Evolutionary conservation across 177 flowering plant species (phyloP).

Genomic region (Telopea speciosissima): DNA sequence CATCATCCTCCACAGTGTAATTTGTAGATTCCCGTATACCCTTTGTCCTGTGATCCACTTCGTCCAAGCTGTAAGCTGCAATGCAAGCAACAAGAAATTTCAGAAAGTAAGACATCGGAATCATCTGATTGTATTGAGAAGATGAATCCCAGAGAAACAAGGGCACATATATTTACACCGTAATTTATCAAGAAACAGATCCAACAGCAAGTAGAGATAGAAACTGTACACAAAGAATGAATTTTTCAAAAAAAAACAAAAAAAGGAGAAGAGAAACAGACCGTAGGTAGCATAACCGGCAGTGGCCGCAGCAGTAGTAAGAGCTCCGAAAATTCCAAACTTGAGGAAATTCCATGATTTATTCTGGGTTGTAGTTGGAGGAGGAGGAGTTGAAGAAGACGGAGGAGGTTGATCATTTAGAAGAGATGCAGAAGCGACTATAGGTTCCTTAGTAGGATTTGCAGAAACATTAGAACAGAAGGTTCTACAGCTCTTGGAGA

Average conservation of each 20-base stretch:
- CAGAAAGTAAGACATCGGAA: not conserved
- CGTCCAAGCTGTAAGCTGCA: conserved; percentile 60
- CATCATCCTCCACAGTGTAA: conserved; percentile 34
- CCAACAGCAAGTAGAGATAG: not conserved
- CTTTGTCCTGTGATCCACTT: conserved; percentile 61
- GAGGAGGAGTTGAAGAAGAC: conserved; percentile 5
- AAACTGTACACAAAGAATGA: no score
- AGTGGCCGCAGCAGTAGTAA: conserved; percentile 52
- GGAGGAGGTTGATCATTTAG: conserved; percentile 27
- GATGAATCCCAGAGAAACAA: no score
- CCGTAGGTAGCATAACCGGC: conserved; percentile 70
- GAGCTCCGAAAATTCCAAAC: conserved; percentile 34
- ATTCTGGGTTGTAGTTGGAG: conserved; percentile 13
- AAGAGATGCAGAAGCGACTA: conserved; percentile 28
- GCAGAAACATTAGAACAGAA: conserved; percentile 21
- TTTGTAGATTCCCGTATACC: conserved; percentile 43
- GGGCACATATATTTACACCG: no score
- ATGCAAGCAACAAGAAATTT: conserved; percentile 3
- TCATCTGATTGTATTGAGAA: no score
- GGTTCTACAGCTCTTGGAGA: conserved; percentile 18
- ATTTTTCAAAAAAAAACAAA: not conserved
- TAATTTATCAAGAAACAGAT: no score
- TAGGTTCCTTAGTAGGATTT: conserved; percentile 25
- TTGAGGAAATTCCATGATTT: conserved; percentile 46
- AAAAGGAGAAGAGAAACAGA: conserved; percentile 18